phyloP scores from a whole-genome alignment of 176 grass and related monocot genomes.

The Hordeum marinum region DNA sequence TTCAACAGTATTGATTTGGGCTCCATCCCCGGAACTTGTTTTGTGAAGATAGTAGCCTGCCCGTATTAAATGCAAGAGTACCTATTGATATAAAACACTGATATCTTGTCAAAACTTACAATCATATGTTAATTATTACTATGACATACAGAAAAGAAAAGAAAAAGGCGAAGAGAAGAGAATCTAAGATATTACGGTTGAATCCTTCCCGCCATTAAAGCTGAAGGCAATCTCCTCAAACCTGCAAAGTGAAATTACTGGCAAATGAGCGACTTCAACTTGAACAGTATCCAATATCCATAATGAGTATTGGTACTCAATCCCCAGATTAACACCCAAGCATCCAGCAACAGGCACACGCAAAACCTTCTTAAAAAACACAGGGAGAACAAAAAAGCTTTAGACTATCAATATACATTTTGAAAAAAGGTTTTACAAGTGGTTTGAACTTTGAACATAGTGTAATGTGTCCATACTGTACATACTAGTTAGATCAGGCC shows the following conservation, averaged over 20 bases:
- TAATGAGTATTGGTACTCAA: slow-evolving; percentile 1
- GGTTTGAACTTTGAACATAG: not conserved
- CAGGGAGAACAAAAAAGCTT: not conserved
- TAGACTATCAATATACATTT: not conserved
- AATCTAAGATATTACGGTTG: slow-evolving; percentile 69
- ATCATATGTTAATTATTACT: not conserved
- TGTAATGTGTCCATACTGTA: not conserved
- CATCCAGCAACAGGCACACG: not conserved
- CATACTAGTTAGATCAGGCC: not conserved
- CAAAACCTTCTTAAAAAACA: not conserved
- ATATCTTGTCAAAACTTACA: slow-evolving; percentile 24
- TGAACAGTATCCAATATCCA: not conserved
- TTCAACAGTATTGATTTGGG: slow-evolving; percentile 31
- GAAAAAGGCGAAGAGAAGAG: slow-evolving; percentile 16
- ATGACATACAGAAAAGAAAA: slow-evolving; percentile 20
- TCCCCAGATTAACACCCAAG: not conserved
- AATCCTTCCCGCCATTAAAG: slow-evolving; percentile 99
- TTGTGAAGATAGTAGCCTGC: slow-evolving; percentile 95
- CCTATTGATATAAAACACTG: slow-evolving; percentile 38
- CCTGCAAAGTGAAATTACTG: slow-evolving; percentile 43
- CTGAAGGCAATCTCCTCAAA: slow-evolving; percentile 95
- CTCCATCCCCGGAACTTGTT: slow-evolving; percentile 33
- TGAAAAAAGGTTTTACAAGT: not conserved
- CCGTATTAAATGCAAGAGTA: slow-evolving; percentile 92
- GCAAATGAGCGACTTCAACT: slow-evolving; percentile 20